A percentile compares a stretch with the other conserved stretches of the same genome.
phyloP scores from a whole-genome alignment of 169 alveolate genomes.

The Plasmodium berghei region DNA sequence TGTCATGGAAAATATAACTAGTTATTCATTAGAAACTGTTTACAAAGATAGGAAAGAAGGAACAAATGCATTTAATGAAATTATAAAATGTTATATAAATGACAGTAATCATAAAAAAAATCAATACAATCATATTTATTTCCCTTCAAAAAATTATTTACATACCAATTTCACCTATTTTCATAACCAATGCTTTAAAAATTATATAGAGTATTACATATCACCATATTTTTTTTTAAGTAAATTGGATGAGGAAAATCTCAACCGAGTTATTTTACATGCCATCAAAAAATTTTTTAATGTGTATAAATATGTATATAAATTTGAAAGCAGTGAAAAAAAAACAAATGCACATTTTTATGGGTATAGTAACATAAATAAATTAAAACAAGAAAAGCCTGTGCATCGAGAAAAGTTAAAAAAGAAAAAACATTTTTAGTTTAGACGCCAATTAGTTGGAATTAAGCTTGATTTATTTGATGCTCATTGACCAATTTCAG shows the following conservation, averaged over 20 bases:
- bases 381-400: neutral
- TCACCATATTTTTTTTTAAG: slow-evolving; percentile 63
- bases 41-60: slow-evolving; percentile 13
- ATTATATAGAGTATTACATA: slow-evolving; percentile 44
- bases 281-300: slow-evolving; percentile 36
- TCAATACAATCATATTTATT: slow-evolving; percentile 10
- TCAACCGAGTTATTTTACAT: slow-evolving; percentile 38
- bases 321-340: neutral
- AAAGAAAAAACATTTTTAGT: slow-evolving; percentile 32
- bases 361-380: neutral
- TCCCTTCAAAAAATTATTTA: slow-evolving; percentile 63
- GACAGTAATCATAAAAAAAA: slow-evolving; percentile 32
- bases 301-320: slow-evolving; percentile 35
- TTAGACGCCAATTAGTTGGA: neutral
- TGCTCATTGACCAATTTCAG: too few relatives aligned
- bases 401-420: neutral
- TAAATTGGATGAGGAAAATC: slow-evolving; percentile 45
- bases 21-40: neutral
- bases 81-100: slow-evolving; percentile 40
- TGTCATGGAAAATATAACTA: neutral
- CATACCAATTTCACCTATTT: slow-evolving; percentile 60
- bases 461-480: too few relatives aligned
- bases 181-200: slow-evolving; percentile 71
- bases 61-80: slow-evolving; percentile 27
- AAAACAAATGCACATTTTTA: too few relatives aligned